Conservation (phyloP, 306 rosid species). For the Pterocarpus macrocarpus region DNA sequence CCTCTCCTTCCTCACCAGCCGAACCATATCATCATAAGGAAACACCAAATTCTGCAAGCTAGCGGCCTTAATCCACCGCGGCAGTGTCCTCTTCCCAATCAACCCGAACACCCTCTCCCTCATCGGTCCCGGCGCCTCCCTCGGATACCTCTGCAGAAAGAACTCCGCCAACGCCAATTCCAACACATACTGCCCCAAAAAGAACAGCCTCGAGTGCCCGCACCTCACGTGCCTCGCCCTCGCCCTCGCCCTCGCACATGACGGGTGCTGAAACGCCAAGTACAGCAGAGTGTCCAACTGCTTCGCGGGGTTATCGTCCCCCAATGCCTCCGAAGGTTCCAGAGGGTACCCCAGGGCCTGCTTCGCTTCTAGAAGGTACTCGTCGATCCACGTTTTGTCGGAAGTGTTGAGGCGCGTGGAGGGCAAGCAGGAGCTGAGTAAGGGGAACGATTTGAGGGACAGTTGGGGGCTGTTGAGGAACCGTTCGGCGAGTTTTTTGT, state of each 20-base stretch:
- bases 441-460: constrained; percentile 74
- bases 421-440: constrained; percentile 84
- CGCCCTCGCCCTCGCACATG: constrained; percentile 61
- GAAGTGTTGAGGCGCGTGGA: constrained; percentile 66
- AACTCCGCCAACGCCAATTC: constrained; percentile 78
- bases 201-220: constrained; percentile 82
- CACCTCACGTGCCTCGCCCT: constrained; percentile 75
- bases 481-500: constrained; percentile 71
- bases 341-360: constrained; percentile 93
- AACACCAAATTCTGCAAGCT: constrained; percentile 87
- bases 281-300: constrained; percentile 81
- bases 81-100: constrained; percentile 80
- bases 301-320: constrained; percentile 79
- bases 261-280: constrained; percentile 89
- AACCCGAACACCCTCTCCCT: constrained; percentile 86
- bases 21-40: constrained; percentile 77
- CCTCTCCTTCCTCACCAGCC: constrained; percentile 77
- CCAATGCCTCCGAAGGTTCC: constrained; percentile 66
- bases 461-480: constrained; percentile 87
- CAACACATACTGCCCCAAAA: constrained; percentile 88
- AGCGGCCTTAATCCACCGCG: constrained; percentile 82
- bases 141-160: constrained; percentile 87
- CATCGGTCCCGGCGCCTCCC: constrained; percentile 91
- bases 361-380: constrained; percentile 78
- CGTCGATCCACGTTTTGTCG: constrained; percentile 82